Base-by-base conservation (phyloP, 2,329 filamentous ascomycete species). In the Claviceps humidiphila region DNA sequence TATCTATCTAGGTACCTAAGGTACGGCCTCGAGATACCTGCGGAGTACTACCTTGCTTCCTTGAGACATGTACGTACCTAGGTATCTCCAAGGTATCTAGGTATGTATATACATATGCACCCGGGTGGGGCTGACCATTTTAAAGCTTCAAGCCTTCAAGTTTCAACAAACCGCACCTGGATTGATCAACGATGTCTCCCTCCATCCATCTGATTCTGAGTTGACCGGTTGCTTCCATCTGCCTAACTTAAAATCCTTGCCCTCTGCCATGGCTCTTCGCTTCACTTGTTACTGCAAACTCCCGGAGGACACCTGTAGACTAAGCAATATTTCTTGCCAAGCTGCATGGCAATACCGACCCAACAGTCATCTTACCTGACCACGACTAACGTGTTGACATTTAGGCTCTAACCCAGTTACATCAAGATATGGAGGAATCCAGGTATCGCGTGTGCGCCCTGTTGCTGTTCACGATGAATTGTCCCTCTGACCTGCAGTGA, bases 391-490 rank as follows among this genome's bases (percentile, higher is more conserved):
- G 11, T 50, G 50, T 42, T 41, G 43, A 11, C 44, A 47, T 22
- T 49, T 40, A 16, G 51, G 45, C 51, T 46, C 40, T 52, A 44
- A 51, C 24, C 50, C 44, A 51, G 47, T 44, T 30, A 13, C 24
- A 42, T 51, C n/a, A 26, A 42, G 42, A 41, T 17, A 34, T 13
- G n/a, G 7, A 41, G 5, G 9, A 24, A 22, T 20, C 5, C 8
- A 7, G 26, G 22, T 14, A 26, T 51, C 45, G 38, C 38, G 13
- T 52, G 45, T 41, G 13, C 43, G 45, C 44, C 38, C 45, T 24
- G 17, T 39, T 26, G 30, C 30, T 34, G 30, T 34, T 34, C 30
- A 2, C 30, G 30, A 34, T 40, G 42, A 26, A 26, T 26, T 14
- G 42, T 7, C 16, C 34, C 2, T 46, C 42, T 20, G 30, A 14